phyloP scores from a whole-genome alignment of 2,329 filamentous ascomycete species.

The Tolypocladium pustulatum region DNA sequence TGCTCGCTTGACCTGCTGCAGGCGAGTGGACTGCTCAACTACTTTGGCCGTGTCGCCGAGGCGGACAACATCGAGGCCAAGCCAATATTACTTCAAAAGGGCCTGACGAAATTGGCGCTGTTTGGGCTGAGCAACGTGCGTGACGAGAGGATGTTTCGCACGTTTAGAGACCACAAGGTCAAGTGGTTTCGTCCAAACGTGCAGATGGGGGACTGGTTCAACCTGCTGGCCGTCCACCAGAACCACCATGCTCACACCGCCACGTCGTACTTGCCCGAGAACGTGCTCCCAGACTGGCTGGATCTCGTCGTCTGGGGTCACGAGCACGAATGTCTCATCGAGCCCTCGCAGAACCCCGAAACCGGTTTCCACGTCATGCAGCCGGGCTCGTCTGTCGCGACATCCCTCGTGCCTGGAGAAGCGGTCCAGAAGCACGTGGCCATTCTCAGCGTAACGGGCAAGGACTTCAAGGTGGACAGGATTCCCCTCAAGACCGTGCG shows the following conservation, averaged over 20 bases:
- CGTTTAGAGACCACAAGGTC: constrained; percentile 85
- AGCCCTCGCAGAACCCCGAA: constrained; percentile 72
- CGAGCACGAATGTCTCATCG: constrained; percentile 90
- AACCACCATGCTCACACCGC: constrained; percentile 89
- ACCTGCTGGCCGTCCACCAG: constrained; percentile 88
- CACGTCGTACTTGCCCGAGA: constrained; percentile 90
- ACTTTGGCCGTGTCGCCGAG: constrained; percentile 86
- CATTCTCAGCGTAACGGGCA: constrained; percentile 73
- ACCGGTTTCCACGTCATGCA: constrained; percentile 95
- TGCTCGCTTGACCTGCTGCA: constrained; percentile 88
- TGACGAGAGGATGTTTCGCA: constrained; percentile 88
- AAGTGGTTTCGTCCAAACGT: constrained; percentile 80
- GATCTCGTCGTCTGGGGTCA: constrained; percentile 95
- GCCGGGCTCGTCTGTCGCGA: constrained; percentile 90
- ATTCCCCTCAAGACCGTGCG: constrained; percentile 80
- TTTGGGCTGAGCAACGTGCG: constrained; percentile 95
- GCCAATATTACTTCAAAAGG: constrained; percentile 87
- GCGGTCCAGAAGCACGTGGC: constrained; percentile 85
- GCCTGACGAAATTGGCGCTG: constrained; percentile 79
- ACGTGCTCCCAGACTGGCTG: constrained; percentile 82
- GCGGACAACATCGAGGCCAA: constrained; percentile 90
- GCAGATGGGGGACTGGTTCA: constrained; percentile 87
- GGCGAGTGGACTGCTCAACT: constrained; percentile 85
- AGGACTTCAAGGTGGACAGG: constrained; percentile 68
- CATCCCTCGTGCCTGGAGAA: constrained; percentile 81